Evolutionary conservation across 164 flowering plant species (phyloP).

Genomic region (Umbilicus rupestris): DNA sequence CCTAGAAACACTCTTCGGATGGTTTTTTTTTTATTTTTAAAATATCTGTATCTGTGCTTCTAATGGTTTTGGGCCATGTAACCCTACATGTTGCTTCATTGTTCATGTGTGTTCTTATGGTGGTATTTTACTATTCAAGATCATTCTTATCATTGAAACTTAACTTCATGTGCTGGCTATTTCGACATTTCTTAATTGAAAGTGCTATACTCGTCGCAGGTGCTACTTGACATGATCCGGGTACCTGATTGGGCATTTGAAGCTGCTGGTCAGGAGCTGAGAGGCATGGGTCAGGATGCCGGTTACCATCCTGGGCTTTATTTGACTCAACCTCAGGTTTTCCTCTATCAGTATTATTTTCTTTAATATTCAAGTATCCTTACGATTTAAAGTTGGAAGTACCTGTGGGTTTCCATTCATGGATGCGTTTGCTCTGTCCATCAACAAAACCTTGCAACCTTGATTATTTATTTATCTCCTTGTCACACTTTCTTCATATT

Average conservation of each 20-base stretch:
- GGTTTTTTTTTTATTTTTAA: no score
- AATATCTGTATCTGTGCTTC: background rate
- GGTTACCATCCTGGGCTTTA: slow-evolving; percentile 87
- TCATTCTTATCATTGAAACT: background rate
- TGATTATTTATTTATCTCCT: background rate
- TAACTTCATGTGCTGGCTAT: background rate
- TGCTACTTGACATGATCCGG: slow-evolving; percentile 84
- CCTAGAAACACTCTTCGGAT: background rate
- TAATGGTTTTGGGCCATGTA: background rate
- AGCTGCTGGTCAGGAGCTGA: slow-evolving; percentile 95
- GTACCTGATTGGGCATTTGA: slow-evolving; percentile 99
- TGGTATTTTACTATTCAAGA: background rate
- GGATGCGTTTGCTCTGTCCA: background rate
- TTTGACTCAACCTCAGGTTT: slow-evolving; percentile 85
- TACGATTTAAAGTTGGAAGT: background rate
- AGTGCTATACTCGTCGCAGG: slow-evolving; percentile 27
- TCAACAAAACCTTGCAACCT: background rate
- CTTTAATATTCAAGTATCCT: background rate
- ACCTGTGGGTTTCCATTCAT: background rate
- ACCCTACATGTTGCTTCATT: background rate
- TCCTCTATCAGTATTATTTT: background rate
- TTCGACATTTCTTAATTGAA: background rate
- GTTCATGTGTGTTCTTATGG: background rate
- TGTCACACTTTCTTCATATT: background rate
- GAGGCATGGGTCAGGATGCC: slow-evolving; percentile 90